Conservation (phyloP, 441 rosid species). For the Daphne laureola region DNA sequence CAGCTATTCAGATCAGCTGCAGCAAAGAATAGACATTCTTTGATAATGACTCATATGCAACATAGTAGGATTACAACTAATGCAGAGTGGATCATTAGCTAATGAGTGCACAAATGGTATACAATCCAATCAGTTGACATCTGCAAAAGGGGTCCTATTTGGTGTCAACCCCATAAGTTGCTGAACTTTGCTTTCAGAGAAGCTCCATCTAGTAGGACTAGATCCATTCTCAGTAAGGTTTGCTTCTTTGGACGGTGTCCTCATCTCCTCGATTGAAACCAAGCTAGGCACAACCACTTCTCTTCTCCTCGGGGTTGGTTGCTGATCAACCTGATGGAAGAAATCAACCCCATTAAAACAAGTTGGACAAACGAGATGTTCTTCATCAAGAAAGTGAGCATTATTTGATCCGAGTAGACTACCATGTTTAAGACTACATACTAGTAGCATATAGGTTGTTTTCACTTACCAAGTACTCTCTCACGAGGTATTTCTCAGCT, state of each 20-base stretch:
- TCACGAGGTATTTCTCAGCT: slow-evolving; percentile 61
- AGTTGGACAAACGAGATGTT: not conserved
- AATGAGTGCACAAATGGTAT: no score
- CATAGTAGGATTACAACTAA: no score
- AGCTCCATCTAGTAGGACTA: slow-evolving; percentile 17
- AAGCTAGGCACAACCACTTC: slow-evolving; percentile 50
- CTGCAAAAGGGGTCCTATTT: slow-evolving; percentile 59
- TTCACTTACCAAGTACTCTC: slow-evolving; percentile 57
- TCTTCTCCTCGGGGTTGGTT: slow-evolving; percentile 47
- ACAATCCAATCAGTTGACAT: slow-evolving; percentile 46
- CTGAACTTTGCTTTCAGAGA: slow-evolving; percentile 27
- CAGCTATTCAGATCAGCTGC: no score
- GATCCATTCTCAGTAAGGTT: slow-evolving; percentile 18
- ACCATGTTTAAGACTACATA: not conserved
- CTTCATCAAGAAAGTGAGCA: not conserved
- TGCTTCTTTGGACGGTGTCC: slow-evolving; percentile 20
- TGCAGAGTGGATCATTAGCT: no score
- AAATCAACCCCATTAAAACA: not conserved
- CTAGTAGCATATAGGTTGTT: not conserved
- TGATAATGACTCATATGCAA: no score
- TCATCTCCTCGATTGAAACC: slow-evolving; percentile 63
- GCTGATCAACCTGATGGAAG: slow-evolving; percentile 48
- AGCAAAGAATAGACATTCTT: no score
- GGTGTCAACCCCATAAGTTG: slow-evolving; percentile 25
- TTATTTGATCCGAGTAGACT: not conserved